Conservation (phyloP, 2,329 filamentous ascomycete genomes). For the Talaromyces amestolkiae region DNA sequence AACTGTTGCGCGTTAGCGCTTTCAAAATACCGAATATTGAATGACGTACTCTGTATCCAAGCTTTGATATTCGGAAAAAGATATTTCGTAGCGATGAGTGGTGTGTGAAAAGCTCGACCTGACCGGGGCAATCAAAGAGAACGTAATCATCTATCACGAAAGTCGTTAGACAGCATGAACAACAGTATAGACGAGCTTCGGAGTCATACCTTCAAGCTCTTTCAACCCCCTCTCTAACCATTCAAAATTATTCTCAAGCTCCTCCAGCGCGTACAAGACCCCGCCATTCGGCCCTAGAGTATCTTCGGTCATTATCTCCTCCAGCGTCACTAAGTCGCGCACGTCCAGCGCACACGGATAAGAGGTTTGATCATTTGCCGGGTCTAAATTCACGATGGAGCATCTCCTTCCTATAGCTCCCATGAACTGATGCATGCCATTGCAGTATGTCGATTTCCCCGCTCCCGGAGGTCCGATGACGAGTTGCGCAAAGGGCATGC, state of each 20-base stretch:
- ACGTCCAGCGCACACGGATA: slow-evolving; percentile 92
- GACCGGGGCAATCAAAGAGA: slow-evolving; percentile 92
- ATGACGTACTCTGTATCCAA: slow-evolving; percentile 74
- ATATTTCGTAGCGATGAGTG: slow-evolving; percentile 89
- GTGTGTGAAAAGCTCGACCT: slow-evolving; percentile 96
- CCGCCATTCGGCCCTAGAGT: slow-evolving; percentile 88
- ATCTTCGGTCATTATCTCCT: slow-evolving; percentile 93
- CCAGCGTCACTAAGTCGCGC: slow-evolving; percentile 79
- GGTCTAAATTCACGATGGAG: slow-evolving; percentile 93
- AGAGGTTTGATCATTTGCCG: slow-evolving; percentile 87
- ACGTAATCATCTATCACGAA: slow-evolving; percentile 72
- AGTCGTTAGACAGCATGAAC: slow-evolving; percentile 21
- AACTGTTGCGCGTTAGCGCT: slow-evolving; percentile 55
- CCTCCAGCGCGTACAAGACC: slow-evolving; percentile 88
- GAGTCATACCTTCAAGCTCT: slow-evolving; percentile 59
- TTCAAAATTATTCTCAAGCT: slow-evolving; percentile 88
- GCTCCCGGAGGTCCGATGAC: slow-evolving; percentile 91
- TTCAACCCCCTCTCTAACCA: slow-evolving; percentile 83
- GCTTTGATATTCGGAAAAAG: slow-evolving; percentile 83
- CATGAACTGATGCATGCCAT: slow-evolving; percentile 99
- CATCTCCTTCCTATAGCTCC: slow-evolving; percentile 91
- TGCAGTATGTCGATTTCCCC: slow-evolving; percentile 96
- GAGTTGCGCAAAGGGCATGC: slow-evolving; percentile 67
- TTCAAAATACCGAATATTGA: slow-evolving; percentile 36
- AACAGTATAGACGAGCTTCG: background rate